Base-by-base conservation (phyloP, 1,284 basidiomycete genomes). In the Vanrija sp. region DNA sequence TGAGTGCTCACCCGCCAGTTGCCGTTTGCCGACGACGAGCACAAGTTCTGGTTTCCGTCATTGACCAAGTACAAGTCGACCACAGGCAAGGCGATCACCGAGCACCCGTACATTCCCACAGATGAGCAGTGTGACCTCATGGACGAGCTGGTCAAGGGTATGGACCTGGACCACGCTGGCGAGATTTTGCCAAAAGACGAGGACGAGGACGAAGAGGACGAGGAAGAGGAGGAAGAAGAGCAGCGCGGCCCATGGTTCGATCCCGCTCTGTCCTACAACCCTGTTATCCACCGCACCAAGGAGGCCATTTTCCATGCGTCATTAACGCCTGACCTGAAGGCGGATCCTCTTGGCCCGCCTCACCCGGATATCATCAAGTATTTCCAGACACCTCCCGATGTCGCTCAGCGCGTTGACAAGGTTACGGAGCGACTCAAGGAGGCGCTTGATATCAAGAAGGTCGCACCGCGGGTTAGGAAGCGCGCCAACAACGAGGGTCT, bases 21-120 rank as follows among this genome's bases (percentile, higher is more conserved):
- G 80, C 95, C 95, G 0, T 98, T 97, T 68, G 89, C 91, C 4
- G 93, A 98, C 68, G 95, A 98, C 66, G 80, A 94, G 51, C 84
- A 91, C 58, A 86, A 85, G 60, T 92, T 91, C 72, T 86, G 84
- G 10, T 97, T 98, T 71, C 85, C 88, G 0, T 90, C 90, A 0
- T 80, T 98, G 38, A 85, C 86, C 42, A 82, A 82, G 10, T 81
- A 95, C 34, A 78, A 88, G 61, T 87, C 85, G 46, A 88, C 85
- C 66, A 86, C 86, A 39, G 92, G 92, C 3, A 85, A 88, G 59
- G 75, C 77, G 5, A 74, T 96, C 43, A 83, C 77, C 6, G 84
- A 86, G 60, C 93, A 96, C 67, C 84, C 88, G 0, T 88, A 87
- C 57, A 77, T 98, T 16, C 93, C 95, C 1, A 95, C 89, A 0